Evolutionary conservation across 768 basidiomycete species (phyloP).

Genomic region (Collybia mongolica): DNA sequence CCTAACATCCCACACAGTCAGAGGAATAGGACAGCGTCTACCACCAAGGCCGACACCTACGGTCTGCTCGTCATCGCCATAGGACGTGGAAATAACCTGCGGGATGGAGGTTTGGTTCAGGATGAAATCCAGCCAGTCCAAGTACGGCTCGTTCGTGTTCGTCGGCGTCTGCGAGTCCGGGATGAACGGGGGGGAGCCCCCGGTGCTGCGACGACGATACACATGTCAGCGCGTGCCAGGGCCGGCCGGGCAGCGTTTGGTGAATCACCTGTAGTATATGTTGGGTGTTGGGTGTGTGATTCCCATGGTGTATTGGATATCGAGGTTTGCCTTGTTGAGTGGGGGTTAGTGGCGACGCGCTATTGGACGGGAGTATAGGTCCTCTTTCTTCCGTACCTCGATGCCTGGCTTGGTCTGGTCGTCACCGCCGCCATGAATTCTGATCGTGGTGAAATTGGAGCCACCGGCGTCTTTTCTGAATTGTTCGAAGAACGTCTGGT

Average conservation of each 20-base stretch:
- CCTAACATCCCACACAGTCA: conserved; percentile 23
- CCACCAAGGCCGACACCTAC: conserved; percentile 25
- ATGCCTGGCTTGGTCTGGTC: conserved; percentile 53
- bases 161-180: conserved; percentile 44
- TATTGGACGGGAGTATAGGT: background rate
- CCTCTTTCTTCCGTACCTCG: conserved; percentile 37
- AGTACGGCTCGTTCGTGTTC: conserved; percentile 64
- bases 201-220: conserved; percentile 48
- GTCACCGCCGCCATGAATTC: conserved; percentile 54
- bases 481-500: conserved; percentile 48
- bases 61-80: conserved; percentile 62
- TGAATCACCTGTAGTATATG: conserved; percentile 47
- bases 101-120: conserved; percentile 44
- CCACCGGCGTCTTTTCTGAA: conserved; percentile 49
- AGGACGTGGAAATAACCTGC: conserved; percentile 61
- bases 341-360: background rate
- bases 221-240: conserved; percentile 15
- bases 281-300: conserved; percentile 56
- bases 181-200: conserved; percentile 62
- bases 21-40: background rate
- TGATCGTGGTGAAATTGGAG: conserved; percentile 39
- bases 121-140: conserved; percentile 62
- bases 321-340: conserved; percentile 54
- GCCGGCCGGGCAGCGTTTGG: conserved; percentile 8
- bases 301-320: conserved; percentile 63